Percentiles rank a stretch among this genome's conserved stretches.
Conservation (phyloP, 1,139 yeast genomes). For the Lodderomyces theae region DNA sequence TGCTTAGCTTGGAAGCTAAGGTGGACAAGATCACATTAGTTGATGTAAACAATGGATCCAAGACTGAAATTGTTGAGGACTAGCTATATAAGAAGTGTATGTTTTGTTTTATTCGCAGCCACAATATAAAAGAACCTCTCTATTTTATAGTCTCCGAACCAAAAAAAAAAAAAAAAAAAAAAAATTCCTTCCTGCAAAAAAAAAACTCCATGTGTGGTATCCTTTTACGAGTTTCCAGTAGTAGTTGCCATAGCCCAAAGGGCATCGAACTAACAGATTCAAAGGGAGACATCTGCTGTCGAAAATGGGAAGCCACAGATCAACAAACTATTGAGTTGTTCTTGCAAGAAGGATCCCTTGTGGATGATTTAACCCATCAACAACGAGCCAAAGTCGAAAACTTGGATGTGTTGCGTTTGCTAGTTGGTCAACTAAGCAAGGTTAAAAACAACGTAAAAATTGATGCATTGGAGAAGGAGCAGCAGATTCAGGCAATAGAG, state of each 20-base stretch:
- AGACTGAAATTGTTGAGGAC: conserved; percentile 1
- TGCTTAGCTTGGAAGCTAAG: conserved; percentile 6
- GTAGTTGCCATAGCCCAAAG: conserved; percentile 1
- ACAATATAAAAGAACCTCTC: too few species aligned
- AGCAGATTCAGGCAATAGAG: conserved; percentile 16
- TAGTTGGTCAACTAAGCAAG: conserved; percentile 22
- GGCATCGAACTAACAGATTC: not conserved
- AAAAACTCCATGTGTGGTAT: conserved; percentile 15
- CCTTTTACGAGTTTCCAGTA: conserved; percentile 9
- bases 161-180: too few species aligned
- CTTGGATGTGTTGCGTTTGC: conserved; percentile 22
- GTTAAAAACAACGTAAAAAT: conserved; percentile 31
- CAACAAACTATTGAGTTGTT: conserved; percentile 15
- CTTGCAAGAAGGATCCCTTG: conserved; percentile 17
- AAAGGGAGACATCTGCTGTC: not conserved
- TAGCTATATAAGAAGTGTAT: not conserved
- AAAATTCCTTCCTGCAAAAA: not conserved
- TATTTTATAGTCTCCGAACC: too few species aligned
- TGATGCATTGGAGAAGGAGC: conserved; percentile 16
- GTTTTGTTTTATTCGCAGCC: too few species aligned
- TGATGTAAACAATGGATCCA: conserved; percentile 12
- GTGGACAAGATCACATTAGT: conserved; percentile 9
- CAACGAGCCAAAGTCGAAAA: conserved; percentile 28
- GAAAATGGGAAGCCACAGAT: conserved; percentile 24
- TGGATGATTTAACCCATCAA: conserved; percentile 17